These are phyloP conservation scores for Chamaecyparis obtusa DNA, from an alignment of 75 land plant genomes.

Conservation along the genomic window DNA sequence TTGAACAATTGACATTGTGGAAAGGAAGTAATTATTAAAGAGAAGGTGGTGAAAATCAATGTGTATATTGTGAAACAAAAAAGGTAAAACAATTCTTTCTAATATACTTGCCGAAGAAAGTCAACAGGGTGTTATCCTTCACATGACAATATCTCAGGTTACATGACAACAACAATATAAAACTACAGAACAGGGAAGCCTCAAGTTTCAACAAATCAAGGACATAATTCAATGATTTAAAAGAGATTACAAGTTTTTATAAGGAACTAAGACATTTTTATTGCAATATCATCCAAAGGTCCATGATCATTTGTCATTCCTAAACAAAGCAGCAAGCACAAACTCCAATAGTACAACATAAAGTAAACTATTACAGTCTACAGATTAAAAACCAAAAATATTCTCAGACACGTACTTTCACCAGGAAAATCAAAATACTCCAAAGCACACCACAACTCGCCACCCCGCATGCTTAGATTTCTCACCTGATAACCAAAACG, in stretches of 20 bases:
- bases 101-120: neutral
- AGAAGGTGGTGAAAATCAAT: neutral
- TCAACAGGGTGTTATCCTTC: no score
- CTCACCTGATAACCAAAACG: neutral
- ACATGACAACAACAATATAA: no score
- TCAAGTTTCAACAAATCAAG: neutral
- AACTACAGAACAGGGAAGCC: no score
- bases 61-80: neutral
- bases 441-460: conserved; percentile 8
- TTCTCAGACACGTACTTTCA: conserved; percentile 8
- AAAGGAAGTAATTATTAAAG: neutral
- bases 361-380: neutral
- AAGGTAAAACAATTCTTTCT: neutral
- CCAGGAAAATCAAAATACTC: conserved; percentile 8
- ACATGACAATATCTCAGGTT: no score
- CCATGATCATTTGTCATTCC: neutral
- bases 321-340: neutral
- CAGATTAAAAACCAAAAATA: neutral
- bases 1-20: neutral
- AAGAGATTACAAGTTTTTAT: neutral
- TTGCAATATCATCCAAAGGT: neutral
- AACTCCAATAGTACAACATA: neutral
- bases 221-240: neutral
- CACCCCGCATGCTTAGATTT: conserved; percentile 1
- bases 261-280: neutral